phyloP scores from a whole-genome alignment of 2,329 filamentous ascomycete genomes.

The Juglanconis oblonga region DNA sequence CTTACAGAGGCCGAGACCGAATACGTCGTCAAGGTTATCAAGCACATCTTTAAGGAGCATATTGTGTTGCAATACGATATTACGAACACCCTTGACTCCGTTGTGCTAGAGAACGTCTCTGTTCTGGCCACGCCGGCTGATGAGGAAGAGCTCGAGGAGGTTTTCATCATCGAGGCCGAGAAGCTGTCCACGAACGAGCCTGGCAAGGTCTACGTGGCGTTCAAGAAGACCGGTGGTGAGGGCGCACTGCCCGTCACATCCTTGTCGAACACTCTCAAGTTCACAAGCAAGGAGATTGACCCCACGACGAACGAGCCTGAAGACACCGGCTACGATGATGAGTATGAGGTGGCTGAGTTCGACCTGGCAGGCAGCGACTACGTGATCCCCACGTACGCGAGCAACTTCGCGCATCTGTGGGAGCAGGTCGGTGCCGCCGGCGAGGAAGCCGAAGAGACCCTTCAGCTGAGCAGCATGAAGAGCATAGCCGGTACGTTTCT shows the following conservation, averaged over 20 bases:
- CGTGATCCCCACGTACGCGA: constrained; percentile 86
- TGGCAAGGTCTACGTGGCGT: constrained; percentile 91
- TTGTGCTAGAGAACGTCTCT: constrained; percentile 84
- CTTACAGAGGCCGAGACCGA: constrained; percentile 97
- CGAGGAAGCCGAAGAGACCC: constrained; percentile 86
- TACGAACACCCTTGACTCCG: constrained; percentile 93
- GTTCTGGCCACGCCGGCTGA: constrained; percentile 77
- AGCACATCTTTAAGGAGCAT: constrained; percentile 98
- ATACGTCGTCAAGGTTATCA: constrained; percentile 89
- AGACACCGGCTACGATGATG: constrained; percentile 89
- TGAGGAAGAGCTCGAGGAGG: constrained; percentile 81
- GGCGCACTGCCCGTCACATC: constrained; percentile 72
- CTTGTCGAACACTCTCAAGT: constrained; percentile 92
- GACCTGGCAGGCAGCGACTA: constrained; percentile 92
- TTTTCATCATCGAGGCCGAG: constrained; percentile 88
- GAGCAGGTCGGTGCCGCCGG: constrained; percentile 86
- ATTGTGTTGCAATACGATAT: constrained; percentile 95
- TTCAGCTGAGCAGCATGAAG: constrained; percentile 84
- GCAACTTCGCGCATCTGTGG: constrained; percentile 95
- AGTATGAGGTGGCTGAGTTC: constrained; percentile 94
- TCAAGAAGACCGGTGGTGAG: constrained; percentile 78
- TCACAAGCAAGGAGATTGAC: constrained; percentile 97
- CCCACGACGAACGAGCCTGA: constrained; percentile 91
- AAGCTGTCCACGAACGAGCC: constrained; percentile 81
- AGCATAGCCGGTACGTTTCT: constrained; percentile 75